phyloP scores from a whole-genome alignment of 148 eudicot species.

The Camellia sinensis region DNA sequence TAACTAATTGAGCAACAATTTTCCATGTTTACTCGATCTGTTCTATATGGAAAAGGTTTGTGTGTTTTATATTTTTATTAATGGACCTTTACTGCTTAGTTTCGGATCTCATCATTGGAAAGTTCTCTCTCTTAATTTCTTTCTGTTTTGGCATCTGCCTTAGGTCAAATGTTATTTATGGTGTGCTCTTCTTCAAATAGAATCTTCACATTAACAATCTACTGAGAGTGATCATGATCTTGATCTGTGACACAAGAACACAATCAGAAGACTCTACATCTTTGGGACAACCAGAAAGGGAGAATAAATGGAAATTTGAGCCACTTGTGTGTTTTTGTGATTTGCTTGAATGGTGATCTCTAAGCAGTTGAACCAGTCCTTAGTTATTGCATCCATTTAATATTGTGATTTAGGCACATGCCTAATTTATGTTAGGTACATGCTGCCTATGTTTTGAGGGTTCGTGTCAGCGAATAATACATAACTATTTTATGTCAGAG shows the following conservation, averaged over 20 bases:
- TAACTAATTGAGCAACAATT: background rate
- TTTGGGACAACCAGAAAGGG: background rate
- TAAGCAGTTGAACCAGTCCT: background rate
- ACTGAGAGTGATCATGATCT: background rate
- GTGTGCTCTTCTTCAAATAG: background rate
- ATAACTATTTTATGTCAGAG: background rate
- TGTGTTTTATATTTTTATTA: background rate
- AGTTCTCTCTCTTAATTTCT: background rate
- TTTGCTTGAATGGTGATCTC: constrained; percentile 3
- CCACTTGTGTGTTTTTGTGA: background rate
- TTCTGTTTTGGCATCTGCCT: background rate
- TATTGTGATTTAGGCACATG: background rate
- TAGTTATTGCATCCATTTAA: background rate
- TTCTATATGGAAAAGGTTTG: background rate
- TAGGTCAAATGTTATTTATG: background rate
- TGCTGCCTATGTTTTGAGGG: background rate
- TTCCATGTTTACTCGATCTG: background rate
- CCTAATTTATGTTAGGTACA: background rate
- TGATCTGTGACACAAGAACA: background rate
- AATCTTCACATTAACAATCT: background rate
- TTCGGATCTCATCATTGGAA: background rate
- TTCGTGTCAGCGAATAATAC: background rate
- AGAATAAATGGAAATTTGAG: background rate
- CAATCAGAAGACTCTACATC: background rate
- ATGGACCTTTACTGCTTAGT: background rate